These are phyloP conservation scores for Trichoderma sp. DNA, from an alignment of 2,329 filamentous ascomycete genomes.

Conservation along the genomic window DNA sequence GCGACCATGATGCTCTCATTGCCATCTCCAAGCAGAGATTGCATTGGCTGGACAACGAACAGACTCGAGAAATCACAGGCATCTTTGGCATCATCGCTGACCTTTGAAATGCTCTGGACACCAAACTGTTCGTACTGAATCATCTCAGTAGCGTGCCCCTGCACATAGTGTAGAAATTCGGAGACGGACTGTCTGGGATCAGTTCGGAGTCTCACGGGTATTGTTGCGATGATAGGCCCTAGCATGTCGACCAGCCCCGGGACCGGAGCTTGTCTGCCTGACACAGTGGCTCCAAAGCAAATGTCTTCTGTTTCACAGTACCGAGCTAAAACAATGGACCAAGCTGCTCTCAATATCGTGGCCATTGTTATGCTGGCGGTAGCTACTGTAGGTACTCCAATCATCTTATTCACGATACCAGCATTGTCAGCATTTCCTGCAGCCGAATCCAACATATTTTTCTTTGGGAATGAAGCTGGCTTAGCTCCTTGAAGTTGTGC, in stretches of 20 bases:
- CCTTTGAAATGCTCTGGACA: background rate
- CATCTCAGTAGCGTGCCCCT: constrained; percentile 4
- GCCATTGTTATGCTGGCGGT: background rate
- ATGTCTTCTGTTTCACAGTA: constrained; percentile 10
- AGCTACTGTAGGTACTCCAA: background rate
- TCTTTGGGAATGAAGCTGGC: background rate
- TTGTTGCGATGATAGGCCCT: constrained; percentile 12
- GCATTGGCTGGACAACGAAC: constrained; percentile 21
- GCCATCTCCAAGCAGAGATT: background rate
- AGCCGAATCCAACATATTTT: background rate
- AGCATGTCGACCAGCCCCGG: background rate
- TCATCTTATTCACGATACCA: background rate
- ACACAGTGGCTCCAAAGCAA: constrained; percentile 11
- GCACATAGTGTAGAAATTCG: background rate
- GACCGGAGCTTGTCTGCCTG: constrained; percentile 6
- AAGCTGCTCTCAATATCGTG: constrained; percentile 12
- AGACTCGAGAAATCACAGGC: constrained; percentile 20
- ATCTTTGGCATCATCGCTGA: constrained; percentile 19
- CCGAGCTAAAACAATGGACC: background rate
- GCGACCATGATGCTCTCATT: background rate
- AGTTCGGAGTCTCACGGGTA: constrained; percentile 6
- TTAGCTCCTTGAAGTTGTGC: background rate
- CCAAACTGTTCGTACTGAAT: constrained; percentile 8
- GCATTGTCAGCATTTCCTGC: constrained; percentile 1
- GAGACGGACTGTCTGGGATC: background rate